Base-by-base conservation (phyloP, 805 yeast genomes). In the Ogataea nonfermentans region DNA sequence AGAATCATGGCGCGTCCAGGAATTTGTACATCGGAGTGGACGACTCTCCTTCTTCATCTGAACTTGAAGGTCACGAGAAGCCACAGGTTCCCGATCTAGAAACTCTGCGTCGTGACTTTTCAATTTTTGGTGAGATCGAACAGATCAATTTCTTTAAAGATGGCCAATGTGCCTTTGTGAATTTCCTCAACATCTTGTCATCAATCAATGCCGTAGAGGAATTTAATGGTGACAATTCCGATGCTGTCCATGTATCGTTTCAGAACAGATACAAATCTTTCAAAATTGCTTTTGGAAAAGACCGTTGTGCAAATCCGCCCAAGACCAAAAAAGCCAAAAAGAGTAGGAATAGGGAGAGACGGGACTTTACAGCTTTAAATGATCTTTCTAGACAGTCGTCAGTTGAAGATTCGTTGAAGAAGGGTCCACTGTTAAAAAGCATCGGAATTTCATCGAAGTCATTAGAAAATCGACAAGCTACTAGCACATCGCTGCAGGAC, bases 221-320 rank as follows among this genome's bases (percentile, higher is more conserved):
- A 31, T 78, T 81, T 43, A 75, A 75, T 40, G 47, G 59, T 6
- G 54, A 55, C 13, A 56, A 48, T 3, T 55, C 62, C 3, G 53
- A 56, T 1, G 56, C 57, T 14, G 63, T 73, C 26, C 70, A 69
- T 37, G 60, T 54, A 11, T 57, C 63, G 7, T 73, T 70, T 25
- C 61, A 65, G 43, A 61, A 69, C 23, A 71, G 70, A 48, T 84
- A 84, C 52, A 52, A 52, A 29, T 65, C 69, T 4, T 76, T 78
- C 50, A 77, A 78, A 44, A 77, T 84, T 31, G 74, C 77, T 35
- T 84, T 73, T 61, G 95, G 88, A 32, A 59, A 59, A 25, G 95
- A 84, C 61, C 70, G 95, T 55, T 84, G 95, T 65, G 95, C 84
- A 3, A 83, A 83, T 53, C 86, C 75, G 23, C 82, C 79, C 43